phyloP scores from a whole-genome alignment of 1,284 basidiomycete species.

The Rhodotorula sp. region DNA sequence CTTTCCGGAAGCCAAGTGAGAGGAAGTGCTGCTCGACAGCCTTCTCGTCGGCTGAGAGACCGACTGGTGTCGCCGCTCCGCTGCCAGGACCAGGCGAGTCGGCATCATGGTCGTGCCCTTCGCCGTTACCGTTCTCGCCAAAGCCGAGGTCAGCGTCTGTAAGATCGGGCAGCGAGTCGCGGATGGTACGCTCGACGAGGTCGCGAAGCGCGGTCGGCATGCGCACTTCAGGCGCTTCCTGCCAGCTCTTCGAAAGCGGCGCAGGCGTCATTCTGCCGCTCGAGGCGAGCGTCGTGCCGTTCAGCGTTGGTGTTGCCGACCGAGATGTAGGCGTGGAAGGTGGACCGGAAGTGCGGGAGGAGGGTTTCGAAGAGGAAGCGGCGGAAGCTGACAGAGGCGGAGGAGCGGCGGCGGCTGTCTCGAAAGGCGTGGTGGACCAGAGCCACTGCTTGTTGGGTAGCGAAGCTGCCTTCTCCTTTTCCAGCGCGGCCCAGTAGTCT shows the following conservation, averaged over 20 bases:
- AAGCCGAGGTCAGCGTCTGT: constrained; percentile 2
- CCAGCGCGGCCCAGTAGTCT: constrained; percentile 78
- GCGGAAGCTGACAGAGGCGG: constrained; percentile 10
- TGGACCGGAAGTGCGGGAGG: constrained; percentile 1
- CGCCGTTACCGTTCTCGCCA: neutral
- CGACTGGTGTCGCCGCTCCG: neutral
- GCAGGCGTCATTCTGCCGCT: neutral
- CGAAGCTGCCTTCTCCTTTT: constrained; percentile 62
- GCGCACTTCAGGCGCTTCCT: constrained; percentile 73
- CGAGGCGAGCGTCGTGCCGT: neutral
- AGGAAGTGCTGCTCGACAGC: constrained; percentile 44
- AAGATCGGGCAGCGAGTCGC: constrained; percentile 22
- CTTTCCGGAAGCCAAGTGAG: constrained; percentile 52
- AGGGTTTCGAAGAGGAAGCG: neutral
- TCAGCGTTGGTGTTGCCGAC: neutral
- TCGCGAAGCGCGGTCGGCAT: constrained; percentile 77
- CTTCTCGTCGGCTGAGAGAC: constrained; percentile 12
- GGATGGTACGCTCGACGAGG: constrained; percentile 65
- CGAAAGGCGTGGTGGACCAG: constrained; percentile 80
- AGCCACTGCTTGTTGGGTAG: constrained; percentile 73
- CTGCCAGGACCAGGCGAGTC: neutral
- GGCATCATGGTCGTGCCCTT: constrained; percentile 8
- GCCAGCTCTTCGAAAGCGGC: constrained; percentile 58
- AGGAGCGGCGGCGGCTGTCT: constrained; percentile 53
- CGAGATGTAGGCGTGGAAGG: constrained; percentile 22